Base-by-base conservation (phyloP, 306 rosid genomes). In the Begonia loranthoides region DNA sequence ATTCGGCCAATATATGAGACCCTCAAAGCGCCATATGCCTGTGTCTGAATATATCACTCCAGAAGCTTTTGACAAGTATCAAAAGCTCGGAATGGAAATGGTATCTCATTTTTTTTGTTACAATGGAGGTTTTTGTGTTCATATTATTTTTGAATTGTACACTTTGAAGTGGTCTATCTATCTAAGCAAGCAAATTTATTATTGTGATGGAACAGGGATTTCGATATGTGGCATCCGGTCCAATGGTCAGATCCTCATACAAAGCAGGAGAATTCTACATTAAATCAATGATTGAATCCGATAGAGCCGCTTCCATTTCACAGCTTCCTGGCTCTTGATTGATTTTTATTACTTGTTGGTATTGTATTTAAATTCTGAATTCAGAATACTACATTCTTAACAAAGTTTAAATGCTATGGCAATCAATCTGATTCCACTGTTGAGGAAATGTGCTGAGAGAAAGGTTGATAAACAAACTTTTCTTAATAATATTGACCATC, bases 11-110 rank as follows among this genome's bases (percentile, higher is more conserved):
- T 86, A 92, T 52, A 92, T 92, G 99, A 83, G 99, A 69, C 96
- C 99, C 49, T 86, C 99, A 39, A 92, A 92, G 73, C 99, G 96
- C 53, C 99, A 86, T 56, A 92, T 92, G 99, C 94, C 93, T 14
- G 99, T 92, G 33, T 78, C 76, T 56, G 99, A 92, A 63, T 92
- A 86, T 70, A 72, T 92, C 54, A 92, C 96, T 13, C 99, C 99
- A 4, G 88, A 86, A 73, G 96, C 99, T 59, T 92, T 92, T 62
- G 82, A 83, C 61, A 75, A 68, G 73, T 92, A 92, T 73, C 88
- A 62, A 48, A 66, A 66, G 54, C 81, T 92, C 69, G 99, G 99
- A 71, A 76, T 73, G 84, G 84, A 83, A 75, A 92, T 92, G 99
- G 99, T 86, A 78, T 45, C 66, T 48, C 49, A 14, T 17, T 15